Percentiles rank a stretch among this genome's conserved stretches.
These are phyloP conservation scores for Boletellus emodensis DNA, from an alignment of 768 basidiomycete species.

Conservation along the genomic window DNA sequence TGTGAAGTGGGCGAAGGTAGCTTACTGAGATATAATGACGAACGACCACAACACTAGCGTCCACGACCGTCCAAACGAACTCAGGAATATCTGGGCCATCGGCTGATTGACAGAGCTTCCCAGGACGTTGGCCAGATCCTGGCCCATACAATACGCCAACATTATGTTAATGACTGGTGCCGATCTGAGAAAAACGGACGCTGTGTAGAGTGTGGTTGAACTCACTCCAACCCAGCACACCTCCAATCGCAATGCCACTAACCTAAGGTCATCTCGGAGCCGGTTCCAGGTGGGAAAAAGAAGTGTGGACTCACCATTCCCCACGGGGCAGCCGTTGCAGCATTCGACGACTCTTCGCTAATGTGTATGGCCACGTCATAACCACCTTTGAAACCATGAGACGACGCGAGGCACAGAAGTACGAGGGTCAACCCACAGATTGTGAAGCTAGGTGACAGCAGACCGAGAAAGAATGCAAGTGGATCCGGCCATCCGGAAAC, in stretches of 20 bases:
- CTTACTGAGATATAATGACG: slow-evolving; percentile 45
- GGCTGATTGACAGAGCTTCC: slow-evolving; percentile 34
- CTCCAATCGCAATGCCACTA: slow-evolving; percentile 38
- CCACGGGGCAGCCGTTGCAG: too few species aligned
- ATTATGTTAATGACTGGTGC: slow-evolving; percentile 44
- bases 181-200: background rate
- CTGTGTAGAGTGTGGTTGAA: background rate
- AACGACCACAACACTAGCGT: slow-evolving; percentile 51
- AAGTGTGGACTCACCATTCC: slow-evolving; percentile 49
- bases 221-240: slow-evolving; percentile 44
- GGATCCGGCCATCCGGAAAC: slow-evolving; percentile 42
- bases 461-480: slow-evolving; percentile 43
- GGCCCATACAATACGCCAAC: slow-evolving; percentile 56
- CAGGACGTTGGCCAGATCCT: slow-evolving; percentile 38
- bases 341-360: too few species aligned
- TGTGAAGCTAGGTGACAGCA: slow-evolving; percentile 45
- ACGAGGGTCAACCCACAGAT: slow-evolving; percentile 13
- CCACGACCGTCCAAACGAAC: slow-evolving; percentile 38
- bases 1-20: background rate
- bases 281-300: background rate
- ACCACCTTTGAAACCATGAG: slow-evolving; percentile 22
- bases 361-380: slow-evolving; percentile 53
- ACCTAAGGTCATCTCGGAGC: slow-evolving; percentile 5
- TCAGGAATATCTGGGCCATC: slow-evolving; percentile 38
- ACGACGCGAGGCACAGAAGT: background rate